Base-by-base conservation (phyloP, 495 filamentous ascomycete species). In the Aspergillus asperescens region DNA sequence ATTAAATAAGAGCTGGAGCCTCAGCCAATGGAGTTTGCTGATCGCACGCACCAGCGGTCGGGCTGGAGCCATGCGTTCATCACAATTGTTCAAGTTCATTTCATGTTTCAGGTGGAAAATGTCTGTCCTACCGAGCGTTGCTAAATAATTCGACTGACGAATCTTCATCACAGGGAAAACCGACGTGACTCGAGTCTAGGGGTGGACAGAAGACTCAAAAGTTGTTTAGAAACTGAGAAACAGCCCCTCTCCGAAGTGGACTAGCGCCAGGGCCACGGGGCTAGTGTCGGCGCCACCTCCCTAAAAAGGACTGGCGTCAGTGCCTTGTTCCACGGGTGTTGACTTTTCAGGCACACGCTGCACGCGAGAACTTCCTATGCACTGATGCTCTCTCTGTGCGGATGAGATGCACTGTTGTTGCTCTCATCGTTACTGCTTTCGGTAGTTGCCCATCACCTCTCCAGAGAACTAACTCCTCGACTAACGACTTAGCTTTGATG, bases 401-500 rank as follows among this genome's bases (percentile, higher is more conserved):
- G 19, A 45, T 41, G 18, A 50, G 24, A 27, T 50, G n/a, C 47
- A 40, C 10, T 18, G 12, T 22, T n/a, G 5, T 28, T 29, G 32
- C 32, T 46, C 52, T 3, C 45, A 60, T 60, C 58, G 19, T 56
- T 60, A 54, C 58, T 51, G 24, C 13, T 60, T 60, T 40, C 23
- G 54, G 58, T 38, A 48, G 34, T 32, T 52, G 57, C 48, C 45
- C 50, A 50, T 54, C 46, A 29, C 48, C 39, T 49, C 47, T 59
- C 57, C 35, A 48, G 48, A 52, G 23, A 50, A 55, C 57, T 60
- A 60, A 54, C 48, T 48, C 50, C 37, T 51, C 18, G 25, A 42
- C 58, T 61, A 61, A 54, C 44, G 44, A 43, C 16, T 52, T 57
- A 55, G 54, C 55, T 41, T 47, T 52, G 51, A 51, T 41, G 48